Conservation (phyloP, 306 rosid genomes). For the Prunus fruticosa region DNA sequence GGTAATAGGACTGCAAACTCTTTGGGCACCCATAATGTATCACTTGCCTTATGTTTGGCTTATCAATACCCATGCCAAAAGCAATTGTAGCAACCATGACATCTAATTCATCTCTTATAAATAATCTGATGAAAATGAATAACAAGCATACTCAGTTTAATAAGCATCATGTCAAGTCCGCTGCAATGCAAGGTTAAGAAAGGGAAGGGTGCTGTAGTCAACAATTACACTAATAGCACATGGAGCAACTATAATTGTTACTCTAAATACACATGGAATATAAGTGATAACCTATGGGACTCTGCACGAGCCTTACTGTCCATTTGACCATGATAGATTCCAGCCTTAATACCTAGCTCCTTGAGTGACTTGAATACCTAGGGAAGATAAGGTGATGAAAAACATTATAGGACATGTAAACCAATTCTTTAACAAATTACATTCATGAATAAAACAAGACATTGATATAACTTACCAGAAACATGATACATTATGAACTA, state of each 20-base stretch:
- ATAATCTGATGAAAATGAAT: constrained; percentile 50
- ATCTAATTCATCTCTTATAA: constrained; percentile 73
- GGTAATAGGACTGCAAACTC: constrained; percentile 85
- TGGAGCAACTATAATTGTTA: constrained; percentile 18
- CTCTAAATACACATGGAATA: constrained; percentile 24
- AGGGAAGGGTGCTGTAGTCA: constrained; percentile 14
- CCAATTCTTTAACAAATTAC: constrained; percentile 14
- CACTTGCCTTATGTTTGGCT: constrained; percentile 86
- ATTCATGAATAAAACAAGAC: constrained; percentile 8
- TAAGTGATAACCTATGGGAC: constrained; percentile 67
- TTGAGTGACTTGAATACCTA: constrained; percentile 61
- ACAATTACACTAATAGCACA: constrained; percentile 19
- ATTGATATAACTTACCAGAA: constrained; percentile 9
- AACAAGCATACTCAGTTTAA: constrained; percentile 16
- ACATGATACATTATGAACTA: not conserved
- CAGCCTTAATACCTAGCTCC: constrained; percentile 65
- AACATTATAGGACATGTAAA: not conserved
- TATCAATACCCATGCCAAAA: constrained; percentile 98
- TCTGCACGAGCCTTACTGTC: constrained; percentile 64
- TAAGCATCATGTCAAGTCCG: constrained; percentile 15
- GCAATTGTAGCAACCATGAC: constrained; percentile 94
- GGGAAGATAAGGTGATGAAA: constrained; percentile 25
- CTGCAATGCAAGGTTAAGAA: not conserved
- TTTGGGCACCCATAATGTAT: constrained; percentile 96
- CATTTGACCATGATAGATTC: constrained; percentile 86